A percentile compares a stretch with the other conserved stretches of the same genome.
Evolutionary conservation across 2,329 filamentous ascomycete genomes (phyloP).

Genomic region (Pseudodiploospora longispora): DNA sequence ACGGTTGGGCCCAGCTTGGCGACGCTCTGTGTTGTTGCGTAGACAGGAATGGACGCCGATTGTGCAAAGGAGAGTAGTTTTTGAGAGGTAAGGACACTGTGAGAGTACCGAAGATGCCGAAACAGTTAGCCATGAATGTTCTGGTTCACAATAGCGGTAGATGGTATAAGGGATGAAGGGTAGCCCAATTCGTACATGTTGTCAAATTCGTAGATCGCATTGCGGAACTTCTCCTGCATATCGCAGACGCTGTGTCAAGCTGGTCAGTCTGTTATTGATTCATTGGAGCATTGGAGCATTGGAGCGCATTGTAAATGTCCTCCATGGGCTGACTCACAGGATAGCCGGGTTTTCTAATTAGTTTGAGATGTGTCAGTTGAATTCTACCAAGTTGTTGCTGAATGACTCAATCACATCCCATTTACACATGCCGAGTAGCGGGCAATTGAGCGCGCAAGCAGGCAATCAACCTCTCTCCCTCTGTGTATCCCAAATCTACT

Average conservation of each 20-base stretch:
- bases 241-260: constrained; percentile 67
- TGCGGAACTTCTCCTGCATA: constrained; percentile 86
- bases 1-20: constrained; percentile 74
- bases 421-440: background rate
- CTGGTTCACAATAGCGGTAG: too few relatives aligned
- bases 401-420: background rate
- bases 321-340: constrained; percentile 32
- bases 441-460: background rate
- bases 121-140: too few relatives aligned
- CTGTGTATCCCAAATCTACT: too few relatives aligned
- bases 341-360: constrained; percentile 39
- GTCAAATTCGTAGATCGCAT: constrained; percentile 75
- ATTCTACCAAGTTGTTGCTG: background rate
- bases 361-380: background rate
- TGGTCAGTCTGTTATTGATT: background rate
- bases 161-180: constrained; percentile 4
- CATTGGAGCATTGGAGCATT: background rate
- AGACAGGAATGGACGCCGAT: constrained; percentile 66
- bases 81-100: constrained; percentile 55
- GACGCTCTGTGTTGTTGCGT: constrained; percentile 78
- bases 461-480: background rate
- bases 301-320: background rate
- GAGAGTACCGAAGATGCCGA: background rate
- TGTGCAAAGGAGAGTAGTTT: constrained; percentile 61
- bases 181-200: constrained; percentile 52